These are phyloP conservation scores for Cubamyces sp. DNA, from an alignment of 768 basidiomycete genomes.

Conservation along the genomic window DNA sequence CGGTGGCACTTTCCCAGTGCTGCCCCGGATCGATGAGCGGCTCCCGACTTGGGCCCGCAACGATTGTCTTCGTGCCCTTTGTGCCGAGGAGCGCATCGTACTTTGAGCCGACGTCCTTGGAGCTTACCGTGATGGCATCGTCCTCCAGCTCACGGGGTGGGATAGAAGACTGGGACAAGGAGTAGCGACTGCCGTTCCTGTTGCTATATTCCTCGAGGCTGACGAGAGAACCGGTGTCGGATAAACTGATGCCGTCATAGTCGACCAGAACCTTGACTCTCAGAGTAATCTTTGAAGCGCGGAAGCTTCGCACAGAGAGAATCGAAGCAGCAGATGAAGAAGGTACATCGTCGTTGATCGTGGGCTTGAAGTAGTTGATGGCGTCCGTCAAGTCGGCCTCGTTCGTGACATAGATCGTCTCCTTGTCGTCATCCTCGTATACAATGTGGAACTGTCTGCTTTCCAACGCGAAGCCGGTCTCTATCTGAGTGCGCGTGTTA, in stretches of 20 bases:
- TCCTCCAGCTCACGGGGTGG: conserved; percentile 57
- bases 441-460: conserved; percentile 71
- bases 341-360: conserved; percentile 72
- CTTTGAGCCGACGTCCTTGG: conserved; percentile 53
- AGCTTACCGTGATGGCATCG: conserved; percentile 77
- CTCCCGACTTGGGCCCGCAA: conserved; percentile 31
- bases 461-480: conserved; percentile 80
- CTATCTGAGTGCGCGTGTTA: conserved; percentile 55
- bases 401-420: conserved; percentile 65
- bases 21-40: conserved; percentile 23
- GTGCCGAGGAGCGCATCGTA: conserved; percentile 27
- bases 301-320: conserved; percentile 64
- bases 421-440: conserved; percentile 90
- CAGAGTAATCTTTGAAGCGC: conserved; percentile 73
- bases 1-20: conserved; percentile 29
- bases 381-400: conserved; percentile 85
- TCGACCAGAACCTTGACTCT: conserved; percentile 79
- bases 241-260: conserved; percentile 89
- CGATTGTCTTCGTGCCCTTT: conserved; percentile 32
- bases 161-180: conserved; percentile 51
- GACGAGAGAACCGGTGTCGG: conserved; percentile 82
- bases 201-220: conserved; percentile 76
- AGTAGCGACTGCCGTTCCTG: conserved; percentile 58
- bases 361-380: conserved; percentile 77
- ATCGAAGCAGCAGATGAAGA: conserved; percentile 75